Percentiles rank a stretch among this genome's conserved stretches.
phyloP scores from a whole-genome alignment of 805 yeast genomes.

The Starmerella apicola region DNA sequence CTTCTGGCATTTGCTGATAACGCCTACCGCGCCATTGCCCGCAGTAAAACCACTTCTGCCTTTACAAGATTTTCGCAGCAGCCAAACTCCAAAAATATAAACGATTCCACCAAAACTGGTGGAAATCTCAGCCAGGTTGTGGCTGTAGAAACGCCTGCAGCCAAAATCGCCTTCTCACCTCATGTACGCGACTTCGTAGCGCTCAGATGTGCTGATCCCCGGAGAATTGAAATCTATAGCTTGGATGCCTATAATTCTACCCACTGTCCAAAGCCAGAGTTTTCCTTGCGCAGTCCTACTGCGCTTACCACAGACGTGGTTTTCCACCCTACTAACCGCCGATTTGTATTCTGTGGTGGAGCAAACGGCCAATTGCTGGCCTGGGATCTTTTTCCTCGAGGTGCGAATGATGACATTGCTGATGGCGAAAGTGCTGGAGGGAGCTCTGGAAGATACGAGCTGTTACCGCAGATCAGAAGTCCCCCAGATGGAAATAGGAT shows the following conservation, averaged over 20 bases:
- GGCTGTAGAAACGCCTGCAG: not conserved
- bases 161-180: conserved; percentile 27
- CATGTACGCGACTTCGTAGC: conserved; percentile 28
- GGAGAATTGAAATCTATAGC: conserved; percentile 28
- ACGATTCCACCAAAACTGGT: not conserved
- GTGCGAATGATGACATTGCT: too few relatives aligned
- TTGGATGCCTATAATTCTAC: conserved; percentile 21
- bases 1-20: conserved; percentile 21
- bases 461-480: conserved; percentile 26
- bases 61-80: too few relatives aligned
- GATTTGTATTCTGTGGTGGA: conserved; percentile 42
- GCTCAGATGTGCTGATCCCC: conserved; percentile 4
- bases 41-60: conserved; percentile 8
- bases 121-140: not conserved
- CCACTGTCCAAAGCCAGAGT: conserved; percentile 36
- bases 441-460: conserved; percentile 22
- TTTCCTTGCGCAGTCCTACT: conserved; percentile 33
- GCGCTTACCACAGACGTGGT: conserved; percentile 29
- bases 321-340: conserved; percentile 33
- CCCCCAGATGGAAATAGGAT: conserved; percentile 27
- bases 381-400: conserved; percentile 58
- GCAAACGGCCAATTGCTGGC: conserved; percentile 74
- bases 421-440: too few relatives aligned
- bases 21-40: conserved; percentile 26
- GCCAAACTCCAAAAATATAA: too few relatives aligned